These are phyloP conservation scores for Brachypodium distachyon DNA, from an alignment of 202 grass and related monocot genomes.

Conservation along the genomic window DNA sequence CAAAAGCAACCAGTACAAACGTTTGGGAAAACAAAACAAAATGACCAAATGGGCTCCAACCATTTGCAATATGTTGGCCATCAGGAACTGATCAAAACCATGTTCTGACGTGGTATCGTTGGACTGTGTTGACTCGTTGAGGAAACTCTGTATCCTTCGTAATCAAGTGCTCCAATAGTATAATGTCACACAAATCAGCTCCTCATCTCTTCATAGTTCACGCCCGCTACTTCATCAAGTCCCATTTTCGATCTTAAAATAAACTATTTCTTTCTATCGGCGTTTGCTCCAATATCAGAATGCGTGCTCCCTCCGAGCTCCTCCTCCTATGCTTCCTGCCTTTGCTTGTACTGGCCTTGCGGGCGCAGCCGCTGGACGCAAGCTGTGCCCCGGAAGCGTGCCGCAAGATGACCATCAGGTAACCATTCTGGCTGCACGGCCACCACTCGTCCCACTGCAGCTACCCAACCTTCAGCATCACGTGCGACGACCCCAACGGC, in stretches of 20 bases:
- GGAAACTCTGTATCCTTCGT: neutral
- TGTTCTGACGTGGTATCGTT: neutral
- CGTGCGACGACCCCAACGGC: neutral
- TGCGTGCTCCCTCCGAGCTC: neutral
- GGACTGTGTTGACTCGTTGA: neutral
- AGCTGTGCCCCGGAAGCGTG: slow-evolving; percentile 24
- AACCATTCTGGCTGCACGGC: slow-evolving; percentile 40
- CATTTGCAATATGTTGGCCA: too few species aligned
- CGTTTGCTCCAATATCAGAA: neutral
- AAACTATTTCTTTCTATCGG: neutral
- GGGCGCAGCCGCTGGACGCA: neutral
- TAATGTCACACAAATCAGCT: neutral
- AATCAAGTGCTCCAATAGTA: neutral
- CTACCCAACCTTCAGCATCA: slow-evolving; percentile 20
- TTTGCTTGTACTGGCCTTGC: neutral
- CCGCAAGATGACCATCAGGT: slow-evolving; percentile 29
- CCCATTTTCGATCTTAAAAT: neutral
- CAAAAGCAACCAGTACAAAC: too few species aligned
- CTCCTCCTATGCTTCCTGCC: neutral
- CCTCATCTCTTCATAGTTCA: too few species aligned
- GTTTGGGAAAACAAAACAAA: too few species aligned
- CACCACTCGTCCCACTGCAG: slow-evolving; percentile 18
- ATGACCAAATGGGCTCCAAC: too few species aligned
- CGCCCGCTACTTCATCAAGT: neutral
- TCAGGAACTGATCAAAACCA: neutral